Conservation (phyloP, 371 early-diverging fungal genomes). For the Blakeslea trispora region DNA sequence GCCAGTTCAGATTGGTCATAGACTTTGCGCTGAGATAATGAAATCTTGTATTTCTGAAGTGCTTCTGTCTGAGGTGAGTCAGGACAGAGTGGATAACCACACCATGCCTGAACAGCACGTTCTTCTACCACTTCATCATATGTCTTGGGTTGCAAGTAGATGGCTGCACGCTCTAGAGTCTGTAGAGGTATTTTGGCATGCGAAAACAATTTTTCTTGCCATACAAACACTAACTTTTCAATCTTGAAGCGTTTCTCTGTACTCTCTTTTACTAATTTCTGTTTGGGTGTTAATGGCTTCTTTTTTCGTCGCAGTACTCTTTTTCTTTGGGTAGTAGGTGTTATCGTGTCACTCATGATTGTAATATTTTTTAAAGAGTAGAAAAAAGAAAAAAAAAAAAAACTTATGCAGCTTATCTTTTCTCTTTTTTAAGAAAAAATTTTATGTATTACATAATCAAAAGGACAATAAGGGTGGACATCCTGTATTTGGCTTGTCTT, state of each 20-base stretch:
- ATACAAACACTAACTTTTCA: slow-evolving; percentile 56
- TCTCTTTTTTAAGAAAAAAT: too few relatives aligned
- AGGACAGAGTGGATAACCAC: slow-evolving; percentile 73
- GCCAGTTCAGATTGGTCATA: slow-evolving; percentile 64
- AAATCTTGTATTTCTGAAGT: slow-evolving; percentile 58
- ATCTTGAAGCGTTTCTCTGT: slow-evolving; percentile 48
- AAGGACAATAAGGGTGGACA: too few relatives aligned
- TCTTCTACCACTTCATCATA: slow-evolving; percentile 69
- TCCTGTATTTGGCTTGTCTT: too few relatives aligned
- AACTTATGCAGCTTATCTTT: too few relatives aligned
- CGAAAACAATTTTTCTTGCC: slow-evolving; percentile 61
- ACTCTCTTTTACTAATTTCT: slow-evolving; percentile 50
- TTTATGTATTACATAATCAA: too few relatives aligned
- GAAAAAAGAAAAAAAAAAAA: neutral
- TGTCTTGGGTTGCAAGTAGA: slow-evolving; percentile 47
- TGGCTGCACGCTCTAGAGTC: slow-evolving; percentile 36
- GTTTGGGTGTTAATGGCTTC: slow-evolving; percentile 40
- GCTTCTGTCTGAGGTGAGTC: slow-evolving; percentile 23
- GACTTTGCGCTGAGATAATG: slow-evolving; percentile 61
- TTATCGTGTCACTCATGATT: neutral
- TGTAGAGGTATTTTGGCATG: slow-evolving; percentile 15
- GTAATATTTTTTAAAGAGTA: too few relatives aligned
- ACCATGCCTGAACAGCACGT: slow-evolving; percentile 60
- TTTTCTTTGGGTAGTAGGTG: slow-evolving; percentile 11
- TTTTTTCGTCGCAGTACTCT: slow-evolving; percentile 14